Evolutionary conservation across 1,284 basidiomycete species (phyloP), one percentile per base, ranked within the genome.

Genomic region (Malassezia vespertilionis): DNA sequence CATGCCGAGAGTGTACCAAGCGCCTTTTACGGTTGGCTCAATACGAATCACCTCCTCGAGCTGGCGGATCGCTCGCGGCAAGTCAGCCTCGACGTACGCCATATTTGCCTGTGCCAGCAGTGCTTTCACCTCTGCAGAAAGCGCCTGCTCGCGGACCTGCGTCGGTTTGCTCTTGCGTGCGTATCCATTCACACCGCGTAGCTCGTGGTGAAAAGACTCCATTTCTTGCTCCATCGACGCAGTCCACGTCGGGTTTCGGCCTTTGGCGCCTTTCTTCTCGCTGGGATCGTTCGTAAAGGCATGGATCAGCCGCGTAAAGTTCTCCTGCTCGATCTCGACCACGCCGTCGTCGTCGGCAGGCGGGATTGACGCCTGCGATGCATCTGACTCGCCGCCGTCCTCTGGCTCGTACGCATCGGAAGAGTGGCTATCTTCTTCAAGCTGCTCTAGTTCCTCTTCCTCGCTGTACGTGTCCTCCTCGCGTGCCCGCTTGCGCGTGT

Each of bases 21-120:
- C 86, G 4, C 80, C 73, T 4, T 78, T 76, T 8, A 87, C 84
- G 26, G 83, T 80, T 2, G 89, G 87, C 69, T 96, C 90, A 46
- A 90, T 87, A 8, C 86, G 80, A 47, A 96, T 88, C 55, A 95
- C 85, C 65, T 96, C 86, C 65, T 84, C 81, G 77, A 90, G 85
- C 34, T 82, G 78, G 18, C 79, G 77, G 27, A 87, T 82, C 1
- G 87, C 83, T 56, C 82, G 78, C 1, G 76, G 73, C 15, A 82
- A 74, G 51, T 86, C 74, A 40, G 75, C 78, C 58, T 83, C 80
- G 40, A 89, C 80, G 69, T 86, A 95, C 1, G 83, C 83, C 60
- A 85, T 79, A 68, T 91, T 93, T 21, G 86, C 91, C 49, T 84
- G 80, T 14, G 86, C 85, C 33, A 96, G 78, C 5, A 90, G 73